A percentile compares a stretch with the other conserved stretches of the same genome.
Conservation (phyloP, 2,329 filamentous ascomycete genomes). For the Monosporascus sp. region DNA sequence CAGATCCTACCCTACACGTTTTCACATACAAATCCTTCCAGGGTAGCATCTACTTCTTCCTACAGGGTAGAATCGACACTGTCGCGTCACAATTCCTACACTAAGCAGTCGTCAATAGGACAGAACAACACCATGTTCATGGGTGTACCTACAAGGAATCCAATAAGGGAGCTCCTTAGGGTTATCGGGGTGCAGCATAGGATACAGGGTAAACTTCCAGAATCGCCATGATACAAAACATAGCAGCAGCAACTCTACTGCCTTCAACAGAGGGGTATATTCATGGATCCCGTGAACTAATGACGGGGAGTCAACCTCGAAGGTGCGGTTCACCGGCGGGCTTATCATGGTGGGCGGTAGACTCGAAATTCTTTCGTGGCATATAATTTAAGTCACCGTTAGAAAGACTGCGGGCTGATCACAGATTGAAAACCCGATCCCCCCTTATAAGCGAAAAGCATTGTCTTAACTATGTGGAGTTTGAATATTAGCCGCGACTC, state of each 20-base stretch:
- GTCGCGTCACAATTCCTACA: too few species aligned
- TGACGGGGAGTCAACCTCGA: not conserved
- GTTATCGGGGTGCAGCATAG: not conserved
- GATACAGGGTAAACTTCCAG: not conserved
- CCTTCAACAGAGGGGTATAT: not conserved
- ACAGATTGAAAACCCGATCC: too few species aligned
- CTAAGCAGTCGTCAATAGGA: not conserved
- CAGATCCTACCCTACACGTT: too few species aligned
- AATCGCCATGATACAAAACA: not conserved
- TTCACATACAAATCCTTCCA: too few species aligned
- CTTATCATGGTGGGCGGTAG: not conserved
- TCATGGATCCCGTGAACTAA: not conserved
- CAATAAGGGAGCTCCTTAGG: not conserved
- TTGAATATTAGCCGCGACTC: too few species aligned
- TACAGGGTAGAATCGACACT: too few species aligned
- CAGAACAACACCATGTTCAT: not conserved
- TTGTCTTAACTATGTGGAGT: too few species aligned
- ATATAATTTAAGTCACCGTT: too few species aligned
- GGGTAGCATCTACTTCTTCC: too few species aligned
- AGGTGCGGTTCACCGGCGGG: not conserved
- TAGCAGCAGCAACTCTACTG: not conserved
- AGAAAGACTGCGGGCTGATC: too few species aligned
- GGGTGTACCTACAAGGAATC: not conserved
- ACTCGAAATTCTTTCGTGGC: too few species aligned
- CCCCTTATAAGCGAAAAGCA: too few species aligned